Evolutionary conservation across 768 basidiomycete genomes (phyloP).

Genomic region (Pleurotus sapidus): DNA sequence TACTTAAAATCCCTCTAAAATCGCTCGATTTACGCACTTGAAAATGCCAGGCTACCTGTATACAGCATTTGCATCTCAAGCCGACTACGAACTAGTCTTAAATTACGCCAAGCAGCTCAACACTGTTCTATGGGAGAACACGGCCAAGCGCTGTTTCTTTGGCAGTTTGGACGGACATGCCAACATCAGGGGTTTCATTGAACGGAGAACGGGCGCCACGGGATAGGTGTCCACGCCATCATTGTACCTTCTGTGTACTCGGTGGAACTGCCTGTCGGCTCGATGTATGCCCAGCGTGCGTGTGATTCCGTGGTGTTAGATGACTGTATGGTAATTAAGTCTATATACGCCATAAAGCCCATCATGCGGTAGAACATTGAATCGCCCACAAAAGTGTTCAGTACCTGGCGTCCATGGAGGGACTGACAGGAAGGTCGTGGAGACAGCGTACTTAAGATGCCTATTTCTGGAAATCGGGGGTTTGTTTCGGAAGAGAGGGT

Average conservation of each 20-base stretch:
- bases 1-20: constrained; percentile 18
- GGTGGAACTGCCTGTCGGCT: neutral
- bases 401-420: too few relatives aligned
- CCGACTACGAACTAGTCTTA: constrained; percentile 84
- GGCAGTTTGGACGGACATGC: constrained; percentile 74
- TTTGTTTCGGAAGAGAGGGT: neutral
- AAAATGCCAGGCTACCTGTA: constrained; percentile 72
- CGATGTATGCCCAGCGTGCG: neutral
- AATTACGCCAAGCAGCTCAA: constrained; percentile 82
- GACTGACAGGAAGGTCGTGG: too few relatives aligned
- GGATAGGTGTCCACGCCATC: constrained; percentile 20
- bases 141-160: constrained; percentile 76
- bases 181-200: constrained; percentile 78
- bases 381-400: too few relatives aligned
- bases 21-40: constrained; percentile 7
- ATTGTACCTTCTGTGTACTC: neutral
- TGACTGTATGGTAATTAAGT: neutral
- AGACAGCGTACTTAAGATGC: neutral
- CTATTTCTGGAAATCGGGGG: neutral
- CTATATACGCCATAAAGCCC: neutral
- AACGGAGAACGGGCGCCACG: constrained; percentile 53
- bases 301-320: neutral
- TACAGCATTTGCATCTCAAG: constrained; percentile 80
- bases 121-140: constrained; percentile 82
- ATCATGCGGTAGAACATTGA: neutral